Percentiles rank a stretch among this genome's conserved stretches.
phyloP scores from a whole-genome alignment of 495 filamentous ascomycete species.

The Xylaria palmicola region DNA sequence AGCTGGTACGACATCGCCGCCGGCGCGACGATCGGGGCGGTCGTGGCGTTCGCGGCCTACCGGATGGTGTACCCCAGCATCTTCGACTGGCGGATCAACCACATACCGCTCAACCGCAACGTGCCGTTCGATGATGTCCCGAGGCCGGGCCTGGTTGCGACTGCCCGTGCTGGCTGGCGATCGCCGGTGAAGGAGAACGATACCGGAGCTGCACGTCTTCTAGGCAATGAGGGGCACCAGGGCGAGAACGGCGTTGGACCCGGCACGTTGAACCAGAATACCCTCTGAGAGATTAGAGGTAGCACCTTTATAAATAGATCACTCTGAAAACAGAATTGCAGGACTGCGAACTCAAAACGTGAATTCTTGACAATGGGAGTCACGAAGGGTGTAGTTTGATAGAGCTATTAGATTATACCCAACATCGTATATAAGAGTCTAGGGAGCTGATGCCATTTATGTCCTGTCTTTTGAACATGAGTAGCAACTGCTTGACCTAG shows the following conservation, averaged over 20 bases:
- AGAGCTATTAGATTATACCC: slow-evolving; percentile 9
- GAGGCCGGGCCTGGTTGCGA: slow-evolving; percentile 19
- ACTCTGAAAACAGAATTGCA: not conserved
- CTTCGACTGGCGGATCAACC: slow-evolving; percentile 45
- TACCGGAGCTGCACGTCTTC: not conserved
- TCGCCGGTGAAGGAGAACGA: not conserved
- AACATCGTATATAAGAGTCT: not conserved
- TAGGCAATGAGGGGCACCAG: not conserved
- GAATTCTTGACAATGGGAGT: not conserved
- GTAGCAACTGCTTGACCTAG: not conserved
- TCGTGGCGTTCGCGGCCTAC: slow-evolving; percentile 39
- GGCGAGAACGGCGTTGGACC: not conserved
- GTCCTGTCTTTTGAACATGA: not conserved
- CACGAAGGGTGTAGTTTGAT: not conserved
- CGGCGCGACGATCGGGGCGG: slow-evolving; percentile 44
- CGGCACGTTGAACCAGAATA: not conserved
- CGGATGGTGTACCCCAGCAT: slow-evolving; percentile 40
- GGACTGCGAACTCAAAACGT: not conserved
- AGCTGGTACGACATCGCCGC: slow-evolving; percentile 50
- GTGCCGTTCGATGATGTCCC: slow-evolving; percentile 20
- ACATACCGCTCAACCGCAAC: slow-evolving; percentile 37
- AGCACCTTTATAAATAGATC: too few species aligned
- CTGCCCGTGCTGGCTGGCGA: slow-evolving; percentile 24
- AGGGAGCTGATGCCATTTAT: not conserved
- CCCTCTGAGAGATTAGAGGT: not conserved